Evolutionary conservation across 768 basidiomycete species (phyloP), one percentile per base, ranked within the genome.

Genomic region (Boletus coccyginus): DNA sequence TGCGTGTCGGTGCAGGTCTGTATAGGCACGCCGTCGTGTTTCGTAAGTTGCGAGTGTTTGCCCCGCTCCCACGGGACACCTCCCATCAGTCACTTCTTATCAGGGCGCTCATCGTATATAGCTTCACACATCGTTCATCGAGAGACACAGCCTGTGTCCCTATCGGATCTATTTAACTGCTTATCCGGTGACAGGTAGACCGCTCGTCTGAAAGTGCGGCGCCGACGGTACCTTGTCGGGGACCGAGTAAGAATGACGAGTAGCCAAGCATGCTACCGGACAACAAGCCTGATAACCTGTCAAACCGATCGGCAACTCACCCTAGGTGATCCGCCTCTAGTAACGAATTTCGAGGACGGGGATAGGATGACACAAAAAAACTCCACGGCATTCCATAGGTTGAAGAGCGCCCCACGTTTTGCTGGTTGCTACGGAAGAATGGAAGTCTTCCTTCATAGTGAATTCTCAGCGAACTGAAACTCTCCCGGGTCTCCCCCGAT

Each of bases 21-120:
- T 9, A 43, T 40, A 27, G 40, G 51, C 39, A 24, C n/a, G 3
- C 35, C 46, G 39, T 45, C 48, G 46, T 36, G 45, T 60, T 58
- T 44, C 62, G 57, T 58, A 58, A 55, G 36, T n/a, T 44, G 36
- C 43, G 32, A 58, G 58, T 38, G 43, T 56, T 58, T 56, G 52
- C 31, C 44, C 46, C 54, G 27, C 65, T 73, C 70, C 67, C 70
- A 73, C 66, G 70, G 57, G 41, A 52, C 53, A 56, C 71, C 67
- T 75, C 68, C 73, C 77, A 81, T 79, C 78, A 81, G 73, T 79
- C 77, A 78, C 75, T 62, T 72, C 72, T 78, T 79, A 79, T 79
- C 80, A 63, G 67, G 69, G 60, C 62, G 63, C 58, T 66, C 72
- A 72, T 73, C 73, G 67, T 63, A 66, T 69, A 72, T 71, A 72